These are phyloP conservation scores for Vitis rotundifolia DNA, from an alignment of 164 flowering plant species.

Conservation along the genomic window DNA sequence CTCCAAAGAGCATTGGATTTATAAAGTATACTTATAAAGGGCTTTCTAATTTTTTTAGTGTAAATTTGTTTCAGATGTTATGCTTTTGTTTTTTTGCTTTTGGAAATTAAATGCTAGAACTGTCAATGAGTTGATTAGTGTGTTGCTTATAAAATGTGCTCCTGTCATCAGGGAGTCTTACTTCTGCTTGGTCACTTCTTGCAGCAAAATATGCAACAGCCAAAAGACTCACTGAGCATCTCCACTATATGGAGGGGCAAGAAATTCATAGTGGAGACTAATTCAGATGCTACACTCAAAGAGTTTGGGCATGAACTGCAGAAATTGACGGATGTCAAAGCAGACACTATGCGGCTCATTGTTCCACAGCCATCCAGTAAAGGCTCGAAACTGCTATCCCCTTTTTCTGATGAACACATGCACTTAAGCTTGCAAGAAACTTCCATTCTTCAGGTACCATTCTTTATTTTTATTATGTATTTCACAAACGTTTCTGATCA, in stretches of 20 bases:
- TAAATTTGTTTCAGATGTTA: too few species aligned
- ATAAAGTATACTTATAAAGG: too few species aligned
- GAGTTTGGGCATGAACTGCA: conserved; percentile 74
- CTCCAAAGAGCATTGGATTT: too few species aligned
- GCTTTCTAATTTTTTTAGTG: too few species aligned
- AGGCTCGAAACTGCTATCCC: conserved; percentile 63
- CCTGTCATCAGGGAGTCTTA: background rate
- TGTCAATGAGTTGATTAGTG: background rate
- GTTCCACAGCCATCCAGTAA: conserved; percentile 50
- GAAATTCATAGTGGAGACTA: conserved; percentile 48
- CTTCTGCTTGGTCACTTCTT: conserved; percentile 2
- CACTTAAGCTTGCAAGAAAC: conserved; percentile 52
- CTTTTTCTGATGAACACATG: conserved; percentile 82
- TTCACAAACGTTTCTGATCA: background rate
- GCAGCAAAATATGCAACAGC: conserved; percentile 46
- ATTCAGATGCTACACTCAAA: conserved; percentile 46
- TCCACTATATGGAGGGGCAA: conserved; percentile 70
- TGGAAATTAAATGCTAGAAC: too few species aligned
- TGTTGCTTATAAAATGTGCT: background rate
- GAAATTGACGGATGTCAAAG: conserved; percentile 62
- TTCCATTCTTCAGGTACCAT: conserved; percentile 57
- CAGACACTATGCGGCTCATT: conserved; percentile 79
- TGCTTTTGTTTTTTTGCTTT: too few species aligned
- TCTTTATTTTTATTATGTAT: background rate
- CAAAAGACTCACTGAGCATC: conserved; percentile 17